A percentile compares a stretch with the other conserved stretches of the same genome.
phyloP scores from a whole-genome alignment of 768 basidiomycete species.

The Mycena amicta region DNA sequence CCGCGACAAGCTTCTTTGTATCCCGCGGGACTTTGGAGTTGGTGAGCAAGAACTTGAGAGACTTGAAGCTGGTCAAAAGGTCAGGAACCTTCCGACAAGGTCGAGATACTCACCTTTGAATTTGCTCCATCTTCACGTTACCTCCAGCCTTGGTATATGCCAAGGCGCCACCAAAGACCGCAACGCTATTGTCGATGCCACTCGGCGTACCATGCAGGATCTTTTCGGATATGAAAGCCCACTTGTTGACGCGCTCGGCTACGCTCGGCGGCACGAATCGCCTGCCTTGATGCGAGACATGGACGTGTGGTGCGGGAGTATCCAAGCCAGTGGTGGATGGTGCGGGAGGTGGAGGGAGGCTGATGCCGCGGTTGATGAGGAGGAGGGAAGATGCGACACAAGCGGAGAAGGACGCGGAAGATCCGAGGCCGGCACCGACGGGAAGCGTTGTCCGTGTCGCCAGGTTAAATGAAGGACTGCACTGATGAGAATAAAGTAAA shows the following conservation, averaged over 20 bases:
- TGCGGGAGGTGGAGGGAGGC: constrained; percentile 51
- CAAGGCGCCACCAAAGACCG: constrained; percentile 90
- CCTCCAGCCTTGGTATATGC: constrained; percentile 82
- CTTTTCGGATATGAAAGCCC: constrained; percentile 95
- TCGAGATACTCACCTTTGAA: constrained; percentile 66
- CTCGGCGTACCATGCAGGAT: constrained; percentile 96
- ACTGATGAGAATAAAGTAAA: constrained; percentile 13
- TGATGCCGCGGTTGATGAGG: constrained; percentile 72
- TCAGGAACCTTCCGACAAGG: constrained; percentile 13
- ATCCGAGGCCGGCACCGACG: constrained; percentile 94
- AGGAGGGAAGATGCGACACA: constrained; percentile 83
- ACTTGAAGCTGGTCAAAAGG: constrained; percentile 71
- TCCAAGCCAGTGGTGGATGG: constrained; percentile 41
- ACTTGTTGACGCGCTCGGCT: constrained; percentile 84
- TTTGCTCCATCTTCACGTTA: constrained; percentile 80
- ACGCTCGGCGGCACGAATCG: constrained; percentile 61
- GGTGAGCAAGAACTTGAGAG: constrained; percentile 85
- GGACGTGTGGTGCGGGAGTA: constrained; percentile 43
- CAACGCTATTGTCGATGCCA: constrained; percentile 95
- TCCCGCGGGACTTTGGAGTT: constrained; percentile 93
- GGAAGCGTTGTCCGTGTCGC: constrained; percentile 87
- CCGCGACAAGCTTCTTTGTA: constrained; percentile 91
- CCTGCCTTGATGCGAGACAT: constrained; percentile 66
- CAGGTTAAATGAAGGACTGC: constrained; percentile 78
- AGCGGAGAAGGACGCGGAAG: constrained; percentile 93